A percentile compares a stretch with the other conserved stretches of the same genome.
Conservation (phyloP, 495 filamentous ascomycete genomes). For the Trichocladium antarcticum region DNA sequence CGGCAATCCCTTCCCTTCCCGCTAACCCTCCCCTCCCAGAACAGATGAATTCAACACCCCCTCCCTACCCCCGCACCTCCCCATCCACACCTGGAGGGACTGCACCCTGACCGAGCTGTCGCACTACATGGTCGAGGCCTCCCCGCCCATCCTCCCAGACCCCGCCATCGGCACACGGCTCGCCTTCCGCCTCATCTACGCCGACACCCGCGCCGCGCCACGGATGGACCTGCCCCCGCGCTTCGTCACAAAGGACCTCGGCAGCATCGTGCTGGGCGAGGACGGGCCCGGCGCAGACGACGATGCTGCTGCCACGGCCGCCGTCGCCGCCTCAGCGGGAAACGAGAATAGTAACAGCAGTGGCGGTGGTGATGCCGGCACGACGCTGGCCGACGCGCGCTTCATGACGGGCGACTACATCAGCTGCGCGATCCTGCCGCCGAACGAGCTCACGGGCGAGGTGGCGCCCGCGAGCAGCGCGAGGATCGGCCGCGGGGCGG, state of each 20-base stretch:
- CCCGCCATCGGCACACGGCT: constrained; percentile 72
- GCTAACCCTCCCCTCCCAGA: constrained; percentile 26
- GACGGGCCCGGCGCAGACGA: constrained; percentile 3
- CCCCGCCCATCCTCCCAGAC: constrained; percentile 48
- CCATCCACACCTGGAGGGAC: constrained; percentile 81
- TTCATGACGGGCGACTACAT: constrained; percentile 89
- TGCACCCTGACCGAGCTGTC: constrained; percentile 77
- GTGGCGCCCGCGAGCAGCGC: constrained; percentile 46
- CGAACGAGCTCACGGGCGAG: constrained; percentile 55
- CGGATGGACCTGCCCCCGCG: constrained; percentile 40
- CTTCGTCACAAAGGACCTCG: constrained; percentile 66
- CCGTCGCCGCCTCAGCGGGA: too few species aligned
- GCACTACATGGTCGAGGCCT: constrained; percentile 42
- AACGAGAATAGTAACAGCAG: background rate
- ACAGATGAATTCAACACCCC: constrained; percentile 52
- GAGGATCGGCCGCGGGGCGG: constrained; percentile 29
- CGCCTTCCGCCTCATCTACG: constrained; percentile 76
- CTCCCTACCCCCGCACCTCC: constrained; percentile 54
- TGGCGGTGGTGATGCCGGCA: constrained; percentile 25
- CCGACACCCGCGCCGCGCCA: constrained; percentile 53
- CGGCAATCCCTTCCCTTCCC: background rate
- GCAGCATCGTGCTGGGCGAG: constrained; percentile 61
- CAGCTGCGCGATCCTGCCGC: constrained; percentile 65
- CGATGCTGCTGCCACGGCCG: too few species aligned
- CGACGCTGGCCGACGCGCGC: constrained; percentile 58